Evolutionary conservation across 345 rosid species (phyloP), one percentile per base, ranked within the genome.

Genomic region (Punica granatum): DNA sequence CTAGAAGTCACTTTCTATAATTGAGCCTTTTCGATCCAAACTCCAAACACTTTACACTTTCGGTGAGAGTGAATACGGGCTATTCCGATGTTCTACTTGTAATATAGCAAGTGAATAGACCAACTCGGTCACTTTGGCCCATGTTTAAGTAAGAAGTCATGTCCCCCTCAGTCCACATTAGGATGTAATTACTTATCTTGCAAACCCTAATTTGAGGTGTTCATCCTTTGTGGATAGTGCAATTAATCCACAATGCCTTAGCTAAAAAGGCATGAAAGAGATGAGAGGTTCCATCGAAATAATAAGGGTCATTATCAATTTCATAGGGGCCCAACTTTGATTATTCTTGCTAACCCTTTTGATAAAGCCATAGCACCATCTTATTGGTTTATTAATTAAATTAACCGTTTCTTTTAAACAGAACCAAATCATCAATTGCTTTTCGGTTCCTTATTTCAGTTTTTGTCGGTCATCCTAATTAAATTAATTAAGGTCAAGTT

Each of bases 341-440:
- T 78, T 61, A 74, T 73, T 78, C 66, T 30, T 44, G 70, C 73
- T 60, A 77, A 79, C 90, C 75, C 80, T 77, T 81, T 77, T 73
- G 90, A 85, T 60, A 83, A 85, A 76, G 85, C 76, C 81, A 39
- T 69, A 46, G 44, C 82, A 85, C 75, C 85, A 67, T 74, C 76
- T 72, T 18, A 56, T 67, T 60, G 63, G 64, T 41, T 72, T 51
- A 74, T 56, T 56, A 56, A 56, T 56, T 56, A 26, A 56, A 23
- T 10, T 25, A 53, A 53, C 31, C 18, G 7, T 26, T 26, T 13
- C 61, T 13, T 3, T 13, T 15, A 26, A 26, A 26, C 10, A 26
- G 13, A 56, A 56, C 61, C 33, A 26, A 39, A 71, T 44, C 41
- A 64, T 58, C 34, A 21, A 65, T 21, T 48, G 34, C 37, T 67